Evolutionary conservation across 2,329 filamentous ascomycete species (phyloP).

Genomic region (Dactylellina leptospora): DNA sequence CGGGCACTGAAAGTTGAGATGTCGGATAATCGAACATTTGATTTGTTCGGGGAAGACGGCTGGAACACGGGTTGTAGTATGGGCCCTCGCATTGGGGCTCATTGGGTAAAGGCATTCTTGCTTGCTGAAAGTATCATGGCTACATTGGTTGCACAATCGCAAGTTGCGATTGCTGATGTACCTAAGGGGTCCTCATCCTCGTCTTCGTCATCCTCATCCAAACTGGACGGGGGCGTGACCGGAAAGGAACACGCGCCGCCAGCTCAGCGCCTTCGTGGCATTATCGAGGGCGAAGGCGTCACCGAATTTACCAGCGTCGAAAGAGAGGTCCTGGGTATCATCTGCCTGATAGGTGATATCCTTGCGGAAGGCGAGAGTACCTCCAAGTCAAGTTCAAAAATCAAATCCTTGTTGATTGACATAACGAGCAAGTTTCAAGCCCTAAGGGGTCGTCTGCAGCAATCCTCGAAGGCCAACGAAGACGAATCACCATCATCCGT

Average conservation of each 20-base stretch:
- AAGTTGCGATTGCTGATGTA: conserved; percentile 18
- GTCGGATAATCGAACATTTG: conserved; percentile 47
- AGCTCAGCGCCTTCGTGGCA: conserved; percentile 31
- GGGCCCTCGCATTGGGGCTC: conserved; percentile 36
- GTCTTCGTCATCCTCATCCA: conserved; percentile 13
- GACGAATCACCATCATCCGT: conserved; percentile 11
- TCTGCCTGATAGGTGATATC: conserved; percentile 43
- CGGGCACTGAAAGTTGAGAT: conserved; percentile 20
- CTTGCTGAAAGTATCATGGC: conserved; percentile 38
- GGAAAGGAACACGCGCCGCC: conserved; percentile 25
- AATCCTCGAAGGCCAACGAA: conserved; percentile 14
- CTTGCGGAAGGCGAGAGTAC: conserved; percentile 30
- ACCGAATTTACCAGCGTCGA: conserved; percentile 37
- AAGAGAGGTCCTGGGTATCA: conserved; percentile 32
- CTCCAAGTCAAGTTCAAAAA: conserved; percentile 37
- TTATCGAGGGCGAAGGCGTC: conserved; percentile 14
- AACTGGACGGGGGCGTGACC: conserved; percentile 9
- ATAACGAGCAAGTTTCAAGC: conserved; percentile 42
- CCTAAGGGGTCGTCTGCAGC: conserved; percentile 37
- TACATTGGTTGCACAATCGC: conserved; percentile 45
- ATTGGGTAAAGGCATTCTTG: conserved; percentile 47
- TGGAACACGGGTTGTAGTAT: conserved; percentile 47
- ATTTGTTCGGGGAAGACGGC: conserved; percentile 53
- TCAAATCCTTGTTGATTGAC: conserved; percentile 36
- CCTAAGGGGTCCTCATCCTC: conserved; percentile 31